Percentiles rank a stretch among this genome's conserved stretches.
phyloP scores from a whole-genome alignment of 805 yeast species.

The Candida odintsovae region DNA sequence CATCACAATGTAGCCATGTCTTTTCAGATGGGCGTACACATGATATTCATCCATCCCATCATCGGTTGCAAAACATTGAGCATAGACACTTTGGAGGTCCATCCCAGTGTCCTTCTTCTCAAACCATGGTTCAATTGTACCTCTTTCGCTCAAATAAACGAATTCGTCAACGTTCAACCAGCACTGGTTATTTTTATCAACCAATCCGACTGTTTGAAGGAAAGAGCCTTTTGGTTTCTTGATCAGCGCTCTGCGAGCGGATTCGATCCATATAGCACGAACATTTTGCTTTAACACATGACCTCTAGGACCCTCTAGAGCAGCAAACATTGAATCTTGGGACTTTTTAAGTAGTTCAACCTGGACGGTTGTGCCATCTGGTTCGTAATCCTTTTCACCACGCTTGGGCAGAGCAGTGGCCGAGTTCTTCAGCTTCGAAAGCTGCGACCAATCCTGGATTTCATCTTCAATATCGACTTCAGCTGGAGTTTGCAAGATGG shows the following conservation, averaged over 20 bases:
- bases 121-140: constrained; percentile 44
- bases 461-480: constrained; percentile 32
- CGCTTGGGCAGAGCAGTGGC: constrained; percentile 45
- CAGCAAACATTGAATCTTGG: constrained; percentile 66
- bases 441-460: constrained; percentile 48
- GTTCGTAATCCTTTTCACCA: constrained; percentile 84
- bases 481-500: not conserved
- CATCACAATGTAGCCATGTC: constrained; percentile 70
- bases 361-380: constrained; percentile 65
- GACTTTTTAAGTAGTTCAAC: constrained; percentile 42
- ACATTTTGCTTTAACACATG: constrained; percentile 41
- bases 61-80: constrained; percentile 37
- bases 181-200: constrained; percentile 41
- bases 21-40: constrained; percentile 67
- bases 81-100: constrained; percentile 60
- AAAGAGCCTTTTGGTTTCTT: constrained; percentile 64
- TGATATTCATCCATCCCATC: constrained; percentile 49
- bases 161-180: constrained; percentile 63
- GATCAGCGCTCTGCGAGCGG: constrained; percentile 30
- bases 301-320: constrained; percentile 49
- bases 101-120: constrained; percentile 34
- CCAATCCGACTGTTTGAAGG: constrained; percentile 65
- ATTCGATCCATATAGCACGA: constrained; percentile 41
- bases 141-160: constrained; percentile 76
- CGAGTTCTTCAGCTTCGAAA: constrained; percentile 23